Evolutionary conservation across 1,284 basidiomycete species (phyloP), one percentile per base, ranked within the genome.

Genomic region (Polyporus tsugae): DNA sequence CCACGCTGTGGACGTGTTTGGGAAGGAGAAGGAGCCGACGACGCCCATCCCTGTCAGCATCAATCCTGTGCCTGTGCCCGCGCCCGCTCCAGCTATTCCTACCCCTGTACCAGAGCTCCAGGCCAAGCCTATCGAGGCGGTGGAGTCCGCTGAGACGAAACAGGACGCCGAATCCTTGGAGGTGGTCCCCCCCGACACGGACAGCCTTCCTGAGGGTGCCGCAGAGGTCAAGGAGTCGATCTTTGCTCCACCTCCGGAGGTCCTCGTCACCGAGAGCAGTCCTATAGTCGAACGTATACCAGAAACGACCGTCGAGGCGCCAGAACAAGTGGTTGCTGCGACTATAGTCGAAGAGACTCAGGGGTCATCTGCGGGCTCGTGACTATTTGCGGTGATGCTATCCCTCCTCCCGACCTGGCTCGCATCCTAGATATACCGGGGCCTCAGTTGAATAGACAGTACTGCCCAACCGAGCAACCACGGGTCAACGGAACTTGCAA

Each of bases 11-110:
- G 69, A 65, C 4, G 46, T 17, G 62, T 62, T 41, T 17, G 53
- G 33, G 63, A 42, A 62, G 49, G 61, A 58, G 42, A 62, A 55
- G 15, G 65, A 53, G 57, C 58, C 60, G 42, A 35, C 33, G 10
- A 64, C 63, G 15, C 57, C 69, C 2, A 60, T 68, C 9, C 66
- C 71, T 25, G 55, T 65, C 35, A 60, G 46, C 22, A 10, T 25
- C 7, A 49, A 22, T 22, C 19, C 46, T 22, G 25, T 22, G 22
- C 46, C 67, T 44, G 57, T 58, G 11, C 35, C 22, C 22, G n/a
- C 44, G 22, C 41, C 53, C 22, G 36, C 59, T 2, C 25, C 52
- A 33, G 17, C 44, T 17, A 15, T 19, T 6, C 15, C 58, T 7
- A 19, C 58, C 10, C 36, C 60, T 7, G 35, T 22, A n/a, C 35